phyloP scores from a whole-genome alignment of 805 yeast species.

The Starmerella asiatica region DNA sequence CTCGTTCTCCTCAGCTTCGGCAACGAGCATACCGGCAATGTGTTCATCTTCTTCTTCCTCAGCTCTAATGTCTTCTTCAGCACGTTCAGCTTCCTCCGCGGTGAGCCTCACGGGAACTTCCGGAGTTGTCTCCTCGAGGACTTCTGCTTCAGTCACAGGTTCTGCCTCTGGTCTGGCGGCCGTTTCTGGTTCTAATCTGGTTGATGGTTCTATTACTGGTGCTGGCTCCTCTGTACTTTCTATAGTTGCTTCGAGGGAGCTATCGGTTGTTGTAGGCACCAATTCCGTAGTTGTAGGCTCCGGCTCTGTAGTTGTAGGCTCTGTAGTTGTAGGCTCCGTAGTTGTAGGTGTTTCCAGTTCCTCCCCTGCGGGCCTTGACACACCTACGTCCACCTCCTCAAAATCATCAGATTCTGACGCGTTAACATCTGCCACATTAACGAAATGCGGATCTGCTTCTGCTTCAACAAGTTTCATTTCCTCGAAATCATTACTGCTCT shows the following conservation, averaged over 20 bases:
- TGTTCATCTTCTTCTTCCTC: constrained; percentile 61
- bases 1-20: constrained; percentile 63
- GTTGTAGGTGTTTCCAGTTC: no score
- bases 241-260: no score
- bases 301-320: no score
- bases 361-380: no score
- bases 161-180: neutral
- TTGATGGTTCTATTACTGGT: neutral
- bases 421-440: constrained; percentile 33
- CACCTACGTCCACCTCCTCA: constrained; percentile 4
- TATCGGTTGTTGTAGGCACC: no score
- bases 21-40: constrained; percentile 44
- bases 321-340: no score
- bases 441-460: constrained; percentile 18
- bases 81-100: constrained; percentile 17
- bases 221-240: no score
- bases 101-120: neutral
- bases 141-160: neutral
- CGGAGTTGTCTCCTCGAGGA: neutral
- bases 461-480: constrained; percentile 6
- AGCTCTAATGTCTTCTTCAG: constrained; percentile 25
- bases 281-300: no score
- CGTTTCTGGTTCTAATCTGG: neutral
- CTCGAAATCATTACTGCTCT: constrained; percentile 2
- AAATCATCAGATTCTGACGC: constrained; percentile 7